phyloP scores from a whole-genome alignment of 2,329 filamentous ascomycete species.

The Neopestalotiopsis rosae region DNA sequence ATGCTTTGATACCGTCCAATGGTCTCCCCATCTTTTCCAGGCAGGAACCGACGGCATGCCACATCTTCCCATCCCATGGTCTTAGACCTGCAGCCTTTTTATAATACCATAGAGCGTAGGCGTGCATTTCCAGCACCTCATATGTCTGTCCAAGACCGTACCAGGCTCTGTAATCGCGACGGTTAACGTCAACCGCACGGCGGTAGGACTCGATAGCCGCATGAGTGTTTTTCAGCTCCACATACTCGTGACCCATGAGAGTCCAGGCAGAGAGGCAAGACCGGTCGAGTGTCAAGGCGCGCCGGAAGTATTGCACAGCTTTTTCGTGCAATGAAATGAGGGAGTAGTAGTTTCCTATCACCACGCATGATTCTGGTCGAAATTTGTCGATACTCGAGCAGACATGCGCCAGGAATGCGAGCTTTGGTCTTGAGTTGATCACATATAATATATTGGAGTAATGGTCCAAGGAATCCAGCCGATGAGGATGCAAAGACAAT shows the following conservation, averaged over 20 bases:
- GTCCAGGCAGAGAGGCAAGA: conserved; percentile 96
- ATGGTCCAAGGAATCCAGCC: conserved; percentile 90
- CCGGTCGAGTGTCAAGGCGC: conserved; percentile 87
- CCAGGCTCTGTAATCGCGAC: conserved; percentile 96
- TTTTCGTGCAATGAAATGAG: conserved; percentile 95
- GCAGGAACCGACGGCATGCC: conserved; percentile 93
- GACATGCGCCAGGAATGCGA: conserved; percentile 90
- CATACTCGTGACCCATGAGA: conserved; percentile 97
- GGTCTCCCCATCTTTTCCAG: conserved; percentile 86
- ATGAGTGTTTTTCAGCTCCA: conserved; percentile 98
- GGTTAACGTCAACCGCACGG: conserved; percentile 92
- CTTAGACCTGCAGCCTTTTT: conserved; percentile 90
- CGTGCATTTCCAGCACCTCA: conserved; percentile 97
- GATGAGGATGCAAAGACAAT: conserved; percentile 73
- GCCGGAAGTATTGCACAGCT: conserved; percentile 95
- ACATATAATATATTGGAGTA: conserved; percentile 99
- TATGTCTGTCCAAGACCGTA: conserved; percentile 97
- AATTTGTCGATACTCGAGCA: conserved; percentile 94
- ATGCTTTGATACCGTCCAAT: conserved; percentile 89
- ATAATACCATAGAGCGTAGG: conserved; percentile 97
- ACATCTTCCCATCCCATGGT: conserved; percentile 99
- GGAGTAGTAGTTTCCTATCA: conserved; percentile 97
- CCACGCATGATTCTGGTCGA: conserved; percentile 93
- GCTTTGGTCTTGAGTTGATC: conserved; percentile 82
- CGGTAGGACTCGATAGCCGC: conserved; percentile 97